Conservation (phyloP, 2,329 filamentous ascomycete species). For the Exophiala dermatitidis region DNA sequence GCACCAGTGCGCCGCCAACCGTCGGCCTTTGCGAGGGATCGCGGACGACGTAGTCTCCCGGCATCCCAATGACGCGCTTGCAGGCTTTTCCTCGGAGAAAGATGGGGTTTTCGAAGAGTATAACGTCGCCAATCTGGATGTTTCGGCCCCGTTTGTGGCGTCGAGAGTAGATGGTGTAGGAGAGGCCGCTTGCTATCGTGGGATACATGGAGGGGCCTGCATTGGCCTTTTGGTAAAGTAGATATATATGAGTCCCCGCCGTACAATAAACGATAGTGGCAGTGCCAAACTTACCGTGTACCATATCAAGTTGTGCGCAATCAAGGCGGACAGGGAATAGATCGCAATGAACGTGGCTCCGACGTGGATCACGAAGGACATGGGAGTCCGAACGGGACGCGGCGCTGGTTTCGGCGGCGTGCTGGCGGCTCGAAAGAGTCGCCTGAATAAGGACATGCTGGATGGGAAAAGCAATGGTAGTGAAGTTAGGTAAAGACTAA, state of each 20-base stretch:
- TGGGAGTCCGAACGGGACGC: not conserved
- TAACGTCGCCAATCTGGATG: conserved; percentile 71
- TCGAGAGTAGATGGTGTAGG: conserved; percentile 57
- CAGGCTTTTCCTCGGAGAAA: conserved; percentile 55
- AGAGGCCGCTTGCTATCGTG: conserved; percentile 65
- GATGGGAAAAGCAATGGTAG: not conserved
- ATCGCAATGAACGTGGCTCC: conserved; percentile 8
- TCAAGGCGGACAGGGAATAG: conserved; percentile 7
- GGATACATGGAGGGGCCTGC: conserved; percentile 81
- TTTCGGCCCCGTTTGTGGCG: conserved; percentile 61
- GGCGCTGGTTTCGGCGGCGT: not conserved
- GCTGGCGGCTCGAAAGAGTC: not conserved
- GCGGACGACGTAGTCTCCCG: conserved; percentile 50
- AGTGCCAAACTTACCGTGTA: conserved; percentile 1
- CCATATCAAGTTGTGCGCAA: conserved; percentile 7
- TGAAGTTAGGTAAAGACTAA: not conserved
- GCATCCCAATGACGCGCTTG: conserved; percentile 73
- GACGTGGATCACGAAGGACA: not conserved
- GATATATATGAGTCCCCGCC: not conserved
- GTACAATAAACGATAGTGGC: not conserved
- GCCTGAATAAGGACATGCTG: conserved; percentile 1
- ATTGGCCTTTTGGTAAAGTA: conserved; percentile 9
- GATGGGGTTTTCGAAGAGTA: conserved; percentile 69
- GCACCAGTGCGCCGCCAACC: conserved; percentile 17
- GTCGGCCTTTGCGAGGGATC: conserved; percentile 31